Conservation (phyloP, 139 green algal species). For the Volvox reticuliferus region DNA sequence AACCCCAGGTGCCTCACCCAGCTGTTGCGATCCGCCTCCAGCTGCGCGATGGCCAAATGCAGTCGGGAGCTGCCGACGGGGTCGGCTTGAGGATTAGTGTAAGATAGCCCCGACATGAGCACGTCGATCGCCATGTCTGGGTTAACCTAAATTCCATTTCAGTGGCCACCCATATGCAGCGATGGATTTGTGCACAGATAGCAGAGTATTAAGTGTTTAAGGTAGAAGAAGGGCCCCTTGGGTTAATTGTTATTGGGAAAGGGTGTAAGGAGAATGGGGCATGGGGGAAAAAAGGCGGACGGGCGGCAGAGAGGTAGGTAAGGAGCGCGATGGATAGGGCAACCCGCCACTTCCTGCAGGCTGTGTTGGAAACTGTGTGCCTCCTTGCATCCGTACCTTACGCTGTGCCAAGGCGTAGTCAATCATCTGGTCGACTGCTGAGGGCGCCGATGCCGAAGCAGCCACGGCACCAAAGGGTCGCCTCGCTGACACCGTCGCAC, state of each 20-base stretch:
- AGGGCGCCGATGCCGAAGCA: neutral
- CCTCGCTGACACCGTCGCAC: neutral
- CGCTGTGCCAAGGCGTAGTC: conserved; percentile 56
- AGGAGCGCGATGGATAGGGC: no score
- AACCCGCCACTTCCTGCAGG: no score
- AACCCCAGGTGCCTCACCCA: conserved; percentile 53
- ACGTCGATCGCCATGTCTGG: conserved; percentile 69
- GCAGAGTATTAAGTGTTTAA: no score
- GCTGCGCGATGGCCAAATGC: conserved; percentile 49
- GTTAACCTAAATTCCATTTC: conserved; percentile 39
- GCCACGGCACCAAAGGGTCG: neutral
- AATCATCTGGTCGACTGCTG: conserved; percentile 68
- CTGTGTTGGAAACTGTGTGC: no score
- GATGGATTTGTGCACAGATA: no score
- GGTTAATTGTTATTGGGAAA: no score
- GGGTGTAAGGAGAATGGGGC: no score
- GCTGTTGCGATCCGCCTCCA: conserved; percentile 58
- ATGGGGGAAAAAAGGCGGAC: no score
- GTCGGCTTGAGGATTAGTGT: neutral
- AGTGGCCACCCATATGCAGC: no score
- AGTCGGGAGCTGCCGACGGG: conserved; percentile 42
- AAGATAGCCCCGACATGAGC: conserved; percentile 61
- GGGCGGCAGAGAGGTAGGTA: no score
- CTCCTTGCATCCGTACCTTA: conserved; percentile 53
- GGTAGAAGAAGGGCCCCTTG: no score